Conservation (phyloP, 2,329 filamentous ascomycete genomes). For the Colletotrichum shisoi region DNA sequence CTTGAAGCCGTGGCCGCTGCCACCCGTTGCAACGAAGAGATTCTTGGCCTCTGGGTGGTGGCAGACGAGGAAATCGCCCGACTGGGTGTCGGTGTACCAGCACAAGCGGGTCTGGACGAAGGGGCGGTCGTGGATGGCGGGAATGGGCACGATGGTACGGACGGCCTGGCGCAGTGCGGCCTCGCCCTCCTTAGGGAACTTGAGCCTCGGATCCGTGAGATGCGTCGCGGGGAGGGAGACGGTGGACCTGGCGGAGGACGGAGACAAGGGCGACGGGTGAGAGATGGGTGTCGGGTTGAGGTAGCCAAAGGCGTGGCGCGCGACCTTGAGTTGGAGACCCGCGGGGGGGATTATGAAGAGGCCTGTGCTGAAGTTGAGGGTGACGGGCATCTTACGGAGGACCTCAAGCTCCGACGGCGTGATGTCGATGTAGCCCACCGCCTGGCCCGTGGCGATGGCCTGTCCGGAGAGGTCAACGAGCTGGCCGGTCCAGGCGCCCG, state of each 20-base stretch:
- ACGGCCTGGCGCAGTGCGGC: conserved; percentile 68
- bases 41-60: conserved; percentile 69
- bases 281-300: conserved; percentile 58
- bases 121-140: conserved; percentile 63
- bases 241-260: conserved; percentile 26
- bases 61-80: conserved; percentile 74
- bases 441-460: conserved; percentile 82
- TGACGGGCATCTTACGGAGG: conserved; percentile 72
- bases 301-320: conserved; percentile 75
- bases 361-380: conserved; percentile 75
- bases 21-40: conserved; percentile 69
- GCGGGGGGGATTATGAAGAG: conserved; percentile 78
- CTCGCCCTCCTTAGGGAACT: conserved; percentile 68
- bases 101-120: conserved; percentile 71
- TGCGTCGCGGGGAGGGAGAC: conserved; percentile 58
- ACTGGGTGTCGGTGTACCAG: conserved; percentile 79
- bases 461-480: conserved; percentile 81
- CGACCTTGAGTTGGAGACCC: conserved; percentile 70
- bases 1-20: conserved; percentile 73
- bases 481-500: conserved; percentile 84
- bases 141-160: conserved; percentile 65
- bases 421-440: conserved; percentile 78
- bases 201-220: conserved; percentile 56
- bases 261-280: conserved; percentile 32
- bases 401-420: conserved; percentile 72